A percentile compares a stretch with the other conserved stretches of the same genome.
phyloP scores from a whole-genome alignment of 306 rosid species.

The Pterocarpus santalinus region DNA sequence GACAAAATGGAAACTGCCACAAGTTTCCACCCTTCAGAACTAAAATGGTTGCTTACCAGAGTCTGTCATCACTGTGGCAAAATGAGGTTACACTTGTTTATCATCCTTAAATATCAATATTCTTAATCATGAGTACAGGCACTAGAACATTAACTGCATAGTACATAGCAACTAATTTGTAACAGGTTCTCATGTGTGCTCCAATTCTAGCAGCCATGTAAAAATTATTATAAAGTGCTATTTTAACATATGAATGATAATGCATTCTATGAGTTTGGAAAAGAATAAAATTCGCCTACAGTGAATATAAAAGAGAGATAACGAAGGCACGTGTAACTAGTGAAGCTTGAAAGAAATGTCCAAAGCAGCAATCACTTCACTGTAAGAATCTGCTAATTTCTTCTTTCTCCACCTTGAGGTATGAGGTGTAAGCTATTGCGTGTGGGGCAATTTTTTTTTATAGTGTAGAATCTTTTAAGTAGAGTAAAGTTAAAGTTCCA shows the following conservation, averaged over 20 bases:
- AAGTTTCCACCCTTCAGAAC: not conserved
- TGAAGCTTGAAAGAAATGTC: constrained; percentile 36
- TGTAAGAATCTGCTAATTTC: constrained; percentile 48
- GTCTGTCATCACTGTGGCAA: constrained; percentile 1
- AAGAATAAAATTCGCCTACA: constrained; percentile 7
- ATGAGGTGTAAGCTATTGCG: constrained; percentile 49
- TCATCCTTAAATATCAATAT: constrained; percentile 18
- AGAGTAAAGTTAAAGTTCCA: constrained; percentile 24
- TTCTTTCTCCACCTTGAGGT: constrained; percentile 47
- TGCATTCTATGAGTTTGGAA: not conserved
- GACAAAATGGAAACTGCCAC: too few relatives aligned
- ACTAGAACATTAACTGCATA: not conserved
- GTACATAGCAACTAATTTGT: not conserved
- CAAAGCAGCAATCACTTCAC: constrained; percentile 46
- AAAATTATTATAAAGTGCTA: constrained; percentile 2
- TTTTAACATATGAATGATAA: constrained; percentile 5
- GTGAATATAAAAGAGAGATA: constrained; percentile 21
- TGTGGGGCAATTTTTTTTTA: constrained; percentile 38
- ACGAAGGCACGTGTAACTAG: not conserved
- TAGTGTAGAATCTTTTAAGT: constrained; percentile 21
- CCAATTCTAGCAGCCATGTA: not conserved
- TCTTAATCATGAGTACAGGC: constrained; percentile 7
- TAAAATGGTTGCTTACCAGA: constrained; percentile 11
- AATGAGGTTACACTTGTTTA: constrained; percentile 3
- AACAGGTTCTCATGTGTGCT: constrained; percentile 16